phyloP scores from a whole-genome alignment of 352 stramenopile species.

The Pythium aphanidermatum region DNA sequence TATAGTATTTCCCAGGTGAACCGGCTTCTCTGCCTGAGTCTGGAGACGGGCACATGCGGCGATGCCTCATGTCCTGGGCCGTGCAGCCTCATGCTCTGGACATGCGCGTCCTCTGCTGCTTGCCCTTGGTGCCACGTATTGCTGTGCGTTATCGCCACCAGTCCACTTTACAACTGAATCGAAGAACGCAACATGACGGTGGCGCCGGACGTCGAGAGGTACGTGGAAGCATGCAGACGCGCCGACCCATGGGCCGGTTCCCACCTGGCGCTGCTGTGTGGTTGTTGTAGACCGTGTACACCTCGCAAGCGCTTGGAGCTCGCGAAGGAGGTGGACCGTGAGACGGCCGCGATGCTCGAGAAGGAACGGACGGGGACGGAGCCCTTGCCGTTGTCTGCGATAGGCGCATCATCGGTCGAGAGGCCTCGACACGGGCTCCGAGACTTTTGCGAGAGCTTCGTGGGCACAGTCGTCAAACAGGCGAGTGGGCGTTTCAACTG shows the following conservation, averaged over 20 bases:
- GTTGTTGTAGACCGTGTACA: slow-evolving; percentile 54
- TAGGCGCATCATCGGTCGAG: slow-evolving; percentile 1
- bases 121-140: no score
- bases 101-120: no score
- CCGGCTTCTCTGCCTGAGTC: slow-evolving; percentile 4
- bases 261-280: no score
- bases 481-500: slow-evolving; percentile 16
- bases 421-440: slow-evolving; percentile 21
- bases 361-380: background rate
- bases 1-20: background rate
- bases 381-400: no score
- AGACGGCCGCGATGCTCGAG: slow-evolving; percentile 25
- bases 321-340: slow-evolving; percentile 44
- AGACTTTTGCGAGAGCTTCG: slow-evolving; percentile 41
- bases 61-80: no score
- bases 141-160: background rate
- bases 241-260: no score
- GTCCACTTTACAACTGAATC: background rate
- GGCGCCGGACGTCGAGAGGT: slow-evolving; percentile 13
- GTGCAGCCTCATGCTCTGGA: no score
- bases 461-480: slow-evolving; percentile 32
- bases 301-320: slow-evolving; percentile 56
- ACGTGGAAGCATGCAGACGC: no score
- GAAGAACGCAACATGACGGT: slow-evolving; percentile 11
- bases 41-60: background rate